Percentiles rank a stretch among this genome's conserved stretches.
These are phyloP conservation scores for Trichosporon faecale DNA, from an alignment of 1,284 basidiomycete species.

Conservation along the genomic window DNA sequence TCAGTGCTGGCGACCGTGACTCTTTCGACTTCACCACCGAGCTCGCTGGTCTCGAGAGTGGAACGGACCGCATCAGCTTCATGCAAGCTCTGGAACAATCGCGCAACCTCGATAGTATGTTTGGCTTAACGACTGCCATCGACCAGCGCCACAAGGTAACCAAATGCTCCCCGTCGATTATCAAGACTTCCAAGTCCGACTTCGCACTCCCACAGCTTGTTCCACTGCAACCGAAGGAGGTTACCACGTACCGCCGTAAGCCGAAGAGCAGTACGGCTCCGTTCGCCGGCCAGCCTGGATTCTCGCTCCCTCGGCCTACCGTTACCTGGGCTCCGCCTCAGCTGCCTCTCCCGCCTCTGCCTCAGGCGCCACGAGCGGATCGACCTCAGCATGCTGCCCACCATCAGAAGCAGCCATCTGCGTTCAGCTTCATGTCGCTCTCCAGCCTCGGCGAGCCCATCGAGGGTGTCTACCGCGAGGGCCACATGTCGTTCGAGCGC, in stretches of 20 bases:
- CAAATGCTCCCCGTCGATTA: slow-evolving; percentile 1
- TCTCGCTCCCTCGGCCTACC: neutral
- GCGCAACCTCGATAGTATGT: neutral
- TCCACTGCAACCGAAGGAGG: neutral
- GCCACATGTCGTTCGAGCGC: neutral
- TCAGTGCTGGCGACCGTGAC: slow-evolving; percentile 53
- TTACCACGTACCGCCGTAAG: neutral
- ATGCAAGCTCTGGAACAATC: slow-evolving; percentile 57
- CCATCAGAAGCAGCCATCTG: slow-evolving; percentile 2
- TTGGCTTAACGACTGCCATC: neutral
- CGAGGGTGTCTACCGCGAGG: neutral
- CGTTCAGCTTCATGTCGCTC: slow-evolving; percentile 6
- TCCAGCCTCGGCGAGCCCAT: slow-evolving; percentile 2
- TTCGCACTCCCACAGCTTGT: neutral
- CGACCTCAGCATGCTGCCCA: neutral
- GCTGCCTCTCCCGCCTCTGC: neutral
- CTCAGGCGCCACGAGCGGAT: neutral
- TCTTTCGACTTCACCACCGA: slow-evolving; percentile 85
- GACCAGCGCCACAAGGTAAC: slow-evolving; percentile 1
- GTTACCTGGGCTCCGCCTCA: neutral
- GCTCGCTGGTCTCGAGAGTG: slow-evolving; percentile 65
- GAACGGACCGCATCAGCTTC: slow-evolving; percentile 65
- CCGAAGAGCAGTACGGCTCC: slow-evolving; percentile 6
- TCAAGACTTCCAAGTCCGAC: neutral
- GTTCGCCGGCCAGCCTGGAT: neutral